Conservation (phyloP, 768 basidiomycete genomes). For the Russula earlei region DNA sequence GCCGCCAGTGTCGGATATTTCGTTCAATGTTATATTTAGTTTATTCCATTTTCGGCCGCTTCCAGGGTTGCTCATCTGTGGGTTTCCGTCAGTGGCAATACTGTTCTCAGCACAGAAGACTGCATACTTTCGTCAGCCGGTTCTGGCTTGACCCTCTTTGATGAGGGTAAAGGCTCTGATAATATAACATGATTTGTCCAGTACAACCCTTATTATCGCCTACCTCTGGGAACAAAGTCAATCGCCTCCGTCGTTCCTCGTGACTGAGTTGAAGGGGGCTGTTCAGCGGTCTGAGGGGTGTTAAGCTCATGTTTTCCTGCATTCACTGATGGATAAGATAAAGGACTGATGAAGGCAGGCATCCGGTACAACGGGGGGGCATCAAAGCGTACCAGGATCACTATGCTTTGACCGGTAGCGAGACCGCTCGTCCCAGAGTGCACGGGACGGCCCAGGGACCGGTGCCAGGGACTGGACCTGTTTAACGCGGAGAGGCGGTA, state of each 20-base stretch:
- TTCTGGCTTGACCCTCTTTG: not conserved
- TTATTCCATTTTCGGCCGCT: conserved; percentile 2
- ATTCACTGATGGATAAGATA: not conserved
- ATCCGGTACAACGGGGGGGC: not conserved
- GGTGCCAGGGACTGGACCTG: not conserved
- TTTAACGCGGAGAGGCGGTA: not conserved
- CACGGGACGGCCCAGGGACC: not conserved
- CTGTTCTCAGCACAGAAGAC: not conserved
- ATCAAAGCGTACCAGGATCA: not conserved
- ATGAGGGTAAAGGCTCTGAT: conserved; percentile 1
- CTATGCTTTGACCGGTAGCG: not conserved
- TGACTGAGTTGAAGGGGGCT: not conserved
- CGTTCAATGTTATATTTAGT: not conserved
- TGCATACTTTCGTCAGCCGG: conserved; percentile 1
- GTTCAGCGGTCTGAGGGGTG: not conserved
- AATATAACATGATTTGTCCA: not conserved
- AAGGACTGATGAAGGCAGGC: not conserved
- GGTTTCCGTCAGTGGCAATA: not conserved
- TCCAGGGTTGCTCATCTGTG: conserved; percentile 6
- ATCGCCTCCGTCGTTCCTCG: not conserved
- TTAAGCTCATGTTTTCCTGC: not conserved
- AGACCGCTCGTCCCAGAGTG: conserved; percentile 1
- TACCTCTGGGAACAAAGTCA: conserved; percentile 1
- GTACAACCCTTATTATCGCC: not conserved
- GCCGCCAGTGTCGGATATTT: not conserved